These are phyloP conservation scores for Cordyceps javanica DNA, from an alignment of 2,329 filamentous ascomycete species.

Conservation along the genomic window DNA sequence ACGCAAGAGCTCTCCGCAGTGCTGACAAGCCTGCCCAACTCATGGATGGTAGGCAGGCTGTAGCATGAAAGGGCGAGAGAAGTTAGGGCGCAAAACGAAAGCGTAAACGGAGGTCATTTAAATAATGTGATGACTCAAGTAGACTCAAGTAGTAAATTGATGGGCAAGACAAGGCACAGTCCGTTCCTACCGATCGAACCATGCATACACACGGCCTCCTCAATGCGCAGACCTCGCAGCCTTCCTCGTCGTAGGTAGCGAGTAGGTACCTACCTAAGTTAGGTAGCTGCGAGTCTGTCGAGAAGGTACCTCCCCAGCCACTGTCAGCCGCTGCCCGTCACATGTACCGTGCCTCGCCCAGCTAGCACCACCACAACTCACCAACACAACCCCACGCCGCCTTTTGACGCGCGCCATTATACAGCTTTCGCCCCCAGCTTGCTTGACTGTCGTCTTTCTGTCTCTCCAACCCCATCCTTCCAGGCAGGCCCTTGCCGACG, in stretches of 20 bases:
- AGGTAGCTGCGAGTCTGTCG: too few relatives aligned
- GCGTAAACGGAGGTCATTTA: too few relatives aligned
- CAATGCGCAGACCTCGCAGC: too few relatives aligned
- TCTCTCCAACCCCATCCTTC: slow-evolving; percentile 3
- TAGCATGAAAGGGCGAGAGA: neutral
- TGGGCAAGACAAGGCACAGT: too few relatives aligned
- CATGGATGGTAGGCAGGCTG: neutral
- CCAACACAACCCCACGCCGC: slow-evolving; percentile 12
- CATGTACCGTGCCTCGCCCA: neutral
- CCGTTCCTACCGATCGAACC: too few relatives aligned
- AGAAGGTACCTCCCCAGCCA: neutral
- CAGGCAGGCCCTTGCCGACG: slow-evolving; percentile 9
- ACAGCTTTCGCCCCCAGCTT: slow-evolving; percentile 12
- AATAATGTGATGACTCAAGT: too few relatives aligned
- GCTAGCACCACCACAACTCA: neutral
- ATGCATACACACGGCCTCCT: too few relatives aligned
- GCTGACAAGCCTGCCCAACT: neutral
- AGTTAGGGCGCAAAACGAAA: neutral
- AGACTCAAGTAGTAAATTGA: too few relatives aligned
- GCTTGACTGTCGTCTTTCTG: neutral
- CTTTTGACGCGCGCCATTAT: slow-evolving; percentile 13
- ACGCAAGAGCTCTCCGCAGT: neutral
- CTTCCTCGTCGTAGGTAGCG: neutral
- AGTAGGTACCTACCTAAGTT: neutral
- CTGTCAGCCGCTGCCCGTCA: neutral